phyloP scores from a whole-genome alignment of 2,329 filamentous ascomycete species.

The Microsporum canis region DNA sequence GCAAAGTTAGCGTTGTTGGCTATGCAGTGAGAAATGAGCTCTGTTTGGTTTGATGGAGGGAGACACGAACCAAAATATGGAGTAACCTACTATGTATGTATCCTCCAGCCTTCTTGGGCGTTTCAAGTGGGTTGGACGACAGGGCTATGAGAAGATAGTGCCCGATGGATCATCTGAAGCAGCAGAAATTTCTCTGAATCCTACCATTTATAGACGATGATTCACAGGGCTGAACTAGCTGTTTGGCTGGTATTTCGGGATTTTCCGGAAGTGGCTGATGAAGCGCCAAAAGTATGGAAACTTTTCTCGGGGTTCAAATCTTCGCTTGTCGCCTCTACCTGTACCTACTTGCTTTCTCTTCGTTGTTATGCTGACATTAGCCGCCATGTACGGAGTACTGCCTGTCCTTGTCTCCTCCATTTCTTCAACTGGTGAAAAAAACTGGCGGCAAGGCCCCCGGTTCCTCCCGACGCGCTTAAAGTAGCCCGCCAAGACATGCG shows the following conservation, averaged over 20 bases:
- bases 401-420: not conserved
- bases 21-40: not conserved
- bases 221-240: not conserved
- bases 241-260: not conserved
- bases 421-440: not conserved
- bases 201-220: not conserved
- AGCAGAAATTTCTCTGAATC: not conserved
- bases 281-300: not conserved
- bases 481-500: not conserved
- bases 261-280: not conserved
- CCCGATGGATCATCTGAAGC: not conserved
- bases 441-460: not conserved
- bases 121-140: not conserved
- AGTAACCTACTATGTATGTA: not conserved
- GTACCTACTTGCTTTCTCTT: not conserved
- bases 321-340: not conserved
- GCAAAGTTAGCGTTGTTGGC: not conserved
- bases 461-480: not conserved
- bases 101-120: not conserved
- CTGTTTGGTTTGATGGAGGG: not conserved
- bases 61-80: not conserved
- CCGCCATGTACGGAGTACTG: not conserved
- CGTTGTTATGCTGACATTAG: not conserved
- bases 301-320: not conserved
- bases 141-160: not conserved